Conservation (phyloP, 768 basidiomycete genomes). For the Amanita pseudoporphyria region DNA sequence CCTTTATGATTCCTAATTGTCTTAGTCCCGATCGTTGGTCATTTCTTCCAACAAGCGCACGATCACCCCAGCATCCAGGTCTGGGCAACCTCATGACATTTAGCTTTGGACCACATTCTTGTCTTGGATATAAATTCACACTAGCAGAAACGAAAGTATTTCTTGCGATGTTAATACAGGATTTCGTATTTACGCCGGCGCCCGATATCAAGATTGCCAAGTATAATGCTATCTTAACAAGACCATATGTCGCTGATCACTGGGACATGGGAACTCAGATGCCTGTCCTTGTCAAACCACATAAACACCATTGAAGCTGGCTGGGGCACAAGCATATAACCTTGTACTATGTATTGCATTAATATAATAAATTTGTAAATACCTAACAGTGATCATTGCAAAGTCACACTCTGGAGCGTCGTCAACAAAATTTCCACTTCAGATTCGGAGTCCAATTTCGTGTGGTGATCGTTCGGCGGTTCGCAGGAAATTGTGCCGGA, state of each 20-base stretch:
- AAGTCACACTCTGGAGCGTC: constrained; percentile 13
- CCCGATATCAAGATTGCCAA: constrained; percentile 32
- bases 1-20: background rate
- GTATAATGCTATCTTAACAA: constrained; percentile 38
- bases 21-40: constrained; percentile 47
- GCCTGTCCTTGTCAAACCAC: constrained; percentile 24
- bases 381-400: background rate
- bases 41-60: constrained; percentile 25
- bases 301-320: background rate
- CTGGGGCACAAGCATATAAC: background rate
- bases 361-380: background rate
- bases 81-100: constrained; percentile 44
- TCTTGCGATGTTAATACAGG: constrained; percentile 32
- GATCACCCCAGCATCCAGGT: constrained; percentile 32
- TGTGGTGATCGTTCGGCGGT: constrained; percentile 3
- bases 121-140: constrained; percentile 39
- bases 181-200: constrained; percentile 35
- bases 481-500: constrained; percentile 4
- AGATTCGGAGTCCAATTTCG: constrained; percentile 13
- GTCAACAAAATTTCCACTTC: constrained; percentile 23
- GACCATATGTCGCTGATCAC: constrained; percentile 36
- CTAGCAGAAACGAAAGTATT: constrained; percentile 42
- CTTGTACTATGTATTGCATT: background rate
- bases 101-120: constrained; percentile 39
- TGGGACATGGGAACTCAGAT: constrained; percentile 30